Base-by-base conservation (phyloP, 306 rosid genomes). In the Quercus glauca region DNA sequence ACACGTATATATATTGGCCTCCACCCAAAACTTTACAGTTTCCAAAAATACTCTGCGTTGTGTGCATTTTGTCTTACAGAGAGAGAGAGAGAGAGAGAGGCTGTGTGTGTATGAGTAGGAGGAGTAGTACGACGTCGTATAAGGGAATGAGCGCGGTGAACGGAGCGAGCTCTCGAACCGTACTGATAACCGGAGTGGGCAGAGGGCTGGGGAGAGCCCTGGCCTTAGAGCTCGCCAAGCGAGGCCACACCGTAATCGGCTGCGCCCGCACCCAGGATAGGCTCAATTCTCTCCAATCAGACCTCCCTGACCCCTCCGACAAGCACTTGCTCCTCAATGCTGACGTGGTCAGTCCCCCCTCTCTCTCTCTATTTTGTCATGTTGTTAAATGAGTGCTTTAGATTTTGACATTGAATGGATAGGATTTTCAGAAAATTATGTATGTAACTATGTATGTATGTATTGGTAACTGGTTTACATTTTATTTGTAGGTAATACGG, bases 201-300 rank as follows among this genome's bases (percentile, higher is more conserved):
- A 94, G 74, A 83, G 97, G 98, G 5, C 84, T 94, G 0, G 97
- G 97, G 10, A 87, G 87, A 80, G 92, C 96, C 19, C 89, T 94
- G 0, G 96, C 98, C 8, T 67, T 90, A 8, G 96, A 92, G 84
- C 52, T 94, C 65, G 91, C 97, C 3, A 89, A 80, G 76, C 85
- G 87, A 18, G 97, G 97, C 23, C 98, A 94, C 83, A 80, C 89
- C 0, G 74, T 94, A 3, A 85, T 94, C 63, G 97, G 98, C 0
- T 94, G 97, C 79, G 88, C 94, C 68, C 97, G 98, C 5, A 5
- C 94, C 19, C 94, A 92, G 74, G 94, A 90, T 69, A 85, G 83
- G 72, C 96, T 92, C 55, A 73, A 65, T 65, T 73, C 92, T 13
- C 94, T 94, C 76, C 81, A 80, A 68, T 79, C 87, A 33, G 88